Evolutionary conservation across 73 alveolate genomes (phyloP), one percentile per base, ranked within the genome.

Genomic region (Paramecium pentaurelia): DNA sequence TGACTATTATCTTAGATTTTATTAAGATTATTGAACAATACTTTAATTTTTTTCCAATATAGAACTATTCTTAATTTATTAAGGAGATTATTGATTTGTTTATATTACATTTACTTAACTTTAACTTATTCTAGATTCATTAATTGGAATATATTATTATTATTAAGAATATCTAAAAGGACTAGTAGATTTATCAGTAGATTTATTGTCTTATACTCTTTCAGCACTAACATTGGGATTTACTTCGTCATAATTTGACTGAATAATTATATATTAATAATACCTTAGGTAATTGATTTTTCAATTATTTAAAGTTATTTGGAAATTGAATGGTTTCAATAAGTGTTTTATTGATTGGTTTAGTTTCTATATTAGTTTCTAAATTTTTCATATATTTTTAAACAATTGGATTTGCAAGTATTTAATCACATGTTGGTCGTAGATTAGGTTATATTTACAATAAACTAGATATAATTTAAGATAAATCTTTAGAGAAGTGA

Each of bases 341-440:
- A 25, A 80, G 30, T 3, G 84, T 28, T 64, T 64, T 64, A 64
- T 64, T 64, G 28, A 34, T 28, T 28, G 84, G 47, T 28, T 64
- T 64, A 3, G 47, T 64, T 64, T 64, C 84, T 28, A 64, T 64
- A 14, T 34, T 34, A 32, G 84, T 32, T 64, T 64, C 84, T 32
- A 64, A 11, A 64, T 34, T 64, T 28, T 64, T 64, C 84, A 42
- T 42, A 22, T 80, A 20, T 47, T 45, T 80, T 80, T 80, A 49
- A 47, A 45, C 91, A n/a, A 80, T 32, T 5, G 91, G 91, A 44
- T 80, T 42, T 4, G 49, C 16, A 9, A 80, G 30, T 45, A 80
- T 32, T 47, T 80, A 49, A 40, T 80, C 91, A 22, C 91, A 80
- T 2, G 64, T 92, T 16, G 95, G 95, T 42, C 93, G 11, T 58